Evolutionary conservation across 1,284 basidiomycete species (phyloP), one percentile per base, ranked within the genome.

Genomic region (Heterobasidion parviporum): DNA sequence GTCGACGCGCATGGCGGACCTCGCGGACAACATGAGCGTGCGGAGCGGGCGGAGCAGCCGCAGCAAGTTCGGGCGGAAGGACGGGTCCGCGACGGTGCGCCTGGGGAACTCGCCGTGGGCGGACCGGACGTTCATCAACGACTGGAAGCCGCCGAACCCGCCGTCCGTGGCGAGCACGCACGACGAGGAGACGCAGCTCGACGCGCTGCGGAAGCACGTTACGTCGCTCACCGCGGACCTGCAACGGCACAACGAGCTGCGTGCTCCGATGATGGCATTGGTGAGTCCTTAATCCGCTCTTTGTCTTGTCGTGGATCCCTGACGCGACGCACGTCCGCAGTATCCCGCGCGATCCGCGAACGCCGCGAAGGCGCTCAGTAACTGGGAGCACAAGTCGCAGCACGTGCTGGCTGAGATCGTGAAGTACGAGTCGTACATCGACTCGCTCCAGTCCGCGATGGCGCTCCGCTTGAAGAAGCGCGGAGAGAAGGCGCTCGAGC

Each of bases 371-470:
- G 89, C 96, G 0, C 76, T 84, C 61, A 80, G 80, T 54, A 99
- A 99, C 68, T 99, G 95, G 94, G 89, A 93, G 68, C 87, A 86
- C 64, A 94, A 92, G 68, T 92, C 89, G 8, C 85, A 91, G 65
- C 92, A 92, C 68, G 74, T 98, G 47, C 76, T 95, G 55, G 83
- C 87, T 14, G 96, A 99, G 72, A 91, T 94, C 52, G 89, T 94
- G 68, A 98, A 98, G 69, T 99, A 97, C 70, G 86, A 93, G 54
- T 89, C 88, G n/a, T 99, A 99, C 70, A 86, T 94, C 57, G 93
- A 97, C 60, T 89, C 90, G 7, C 75, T 99, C 33, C 82, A 87
- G 65, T 71, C 77, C 15, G 93, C 89, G 26, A 94, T 95, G 81
- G 72, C 74, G 7, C 77, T 94, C 44, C 82, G 92, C 50, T 72